Evolutionary conservation across 208 protist genomes (phyloP).

Genomic region (Kentomonas sorsogonicus): DNA sequence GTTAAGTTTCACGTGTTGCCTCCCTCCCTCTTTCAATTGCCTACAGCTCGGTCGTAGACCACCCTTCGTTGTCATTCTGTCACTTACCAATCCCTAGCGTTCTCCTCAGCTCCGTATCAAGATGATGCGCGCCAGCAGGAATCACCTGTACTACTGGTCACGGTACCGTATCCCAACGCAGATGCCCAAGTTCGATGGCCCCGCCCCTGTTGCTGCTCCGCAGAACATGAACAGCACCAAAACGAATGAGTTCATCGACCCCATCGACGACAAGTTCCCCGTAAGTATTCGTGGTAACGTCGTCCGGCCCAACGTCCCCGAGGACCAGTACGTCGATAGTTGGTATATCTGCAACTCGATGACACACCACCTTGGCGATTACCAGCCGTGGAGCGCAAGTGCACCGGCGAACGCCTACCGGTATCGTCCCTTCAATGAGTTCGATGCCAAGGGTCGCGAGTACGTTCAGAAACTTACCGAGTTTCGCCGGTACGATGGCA

Average conservation of each 20-base stretch:
- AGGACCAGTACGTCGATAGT: slow-evolving; percentile 88
- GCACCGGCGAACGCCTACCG: slow-evolving; percentile 78
- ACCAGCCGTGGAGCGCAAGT: slow-evolving; percentile 76
- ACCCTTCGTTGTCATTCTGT: no score
- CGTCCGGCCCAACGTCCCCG: slow-evolving; percentile 74
- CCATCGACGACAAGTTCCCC: slow-evolving; percentile 87
- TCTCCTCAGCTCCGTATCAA: not conserved
- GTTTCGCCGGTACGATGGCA: slow-evolving; percentile 40
- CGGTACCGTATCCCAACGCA: slow-evolving; percentile 78
- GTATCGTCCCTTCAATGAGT: slow-evolving; percentile 83
- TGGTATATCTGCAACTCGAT: slow-evolving; percentile 89
- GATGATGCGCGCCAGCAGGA: slow-evolving; percentile 35
- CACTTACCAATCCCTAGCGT: no score
- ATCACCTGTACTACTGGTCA: slow-evolving; percentile 75
- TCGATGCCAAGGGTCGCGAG: slow-evolving; percentile 78
- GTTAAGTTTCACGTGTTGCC: no score
- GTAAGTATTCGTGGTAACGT: slow-evolving; percentile 74
- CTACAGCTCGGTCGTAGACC: no score
- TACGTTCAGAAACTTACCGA: slow-evolving; percentile 78
- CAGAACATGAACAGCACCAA: slow-evolving; percentile 91
- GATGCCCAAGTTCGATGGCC: slow-evolving; percentile 84
- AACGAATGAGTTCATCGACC: slow-evolving; percentile 87
- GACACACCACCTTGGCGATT: slow-evolving; percentile 84
- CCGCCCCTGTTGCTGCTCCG: slow-evolving; percentile 73
- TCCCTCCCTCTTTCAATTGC: no score